Conservation (phyloP, 352 stramenopile species). For the Thalassiosira exigua region DNA sequence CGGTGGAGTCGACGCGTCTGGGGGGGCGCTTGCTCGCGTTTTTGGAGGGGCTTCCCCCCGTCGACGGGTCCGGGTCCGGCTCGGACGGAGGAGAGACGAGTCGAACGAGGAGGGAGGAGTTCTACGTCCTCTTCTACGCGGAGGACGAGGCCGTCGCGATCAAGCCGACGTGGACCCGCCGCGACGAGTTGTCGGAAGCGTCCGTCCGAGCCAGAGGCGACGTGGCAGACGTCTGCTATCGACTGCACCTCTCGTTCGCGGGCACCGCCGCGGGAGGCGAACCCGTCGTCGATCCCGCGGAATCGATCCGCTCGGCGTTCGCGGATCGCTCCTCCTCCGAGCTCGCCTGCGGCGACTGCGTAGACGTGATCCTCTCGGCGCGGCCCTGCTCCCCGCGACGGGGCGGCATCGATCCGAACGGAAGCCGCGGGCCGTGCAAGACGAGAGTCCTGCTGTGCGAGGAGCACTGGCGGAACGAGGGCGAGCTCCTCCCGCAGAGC, state of each 20-base stretch:
- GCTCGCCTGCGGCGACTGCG: too few relatives aligned
- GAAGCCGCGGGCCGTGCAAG: not conserved
- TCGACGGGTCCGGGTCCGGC: not conserved
- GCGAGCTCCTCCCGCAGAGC: slow-evolving; percentile 11
- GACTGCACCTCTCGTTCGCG: too few relatives aligned
- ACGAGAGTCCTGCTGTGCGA: slow-evolving; percentile 26
- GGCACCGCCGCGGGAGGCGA: too few relatives aligned
- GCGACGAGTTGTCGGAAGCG: not conserved
- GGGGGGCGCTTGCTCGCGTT: slow-evolving; percentile 25
- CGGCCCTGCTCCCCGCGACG: too few relatives aligned
- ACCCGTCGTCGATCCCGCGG: too few relatives aligned
- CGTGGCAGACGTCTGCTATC: not conserved
- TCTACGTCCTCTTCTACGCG: slow-evolving; percentile 14
- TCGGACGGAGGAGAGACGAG: too few relatives aligned
- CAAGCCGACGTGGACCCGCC: slow-evolving; percentile 13
- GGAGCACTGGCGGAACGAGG: slow-evolving; percentile 13
- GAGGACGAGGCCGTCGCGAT: slow-evolving; percentile 5
- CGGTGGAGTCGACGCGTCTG: slow-evolving; percentile 3
- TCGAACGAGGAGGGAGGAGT: too few relatives aligned
- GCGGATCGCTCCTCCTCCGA: too few relatives aligned
- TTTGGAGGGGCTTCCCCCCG: not conserved
- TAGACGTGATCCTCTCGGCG: too few relatives aligned
- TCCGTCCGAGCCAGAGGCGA: not conserved
- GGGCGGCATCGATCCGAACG: slow-evolving; percentile 5
- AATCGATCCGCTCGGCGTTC: too few relatives aligned